phyloP scores from a whole-genome alignment of 345 rosid genomes.

The Hibiscus tridactylites region DNA sequence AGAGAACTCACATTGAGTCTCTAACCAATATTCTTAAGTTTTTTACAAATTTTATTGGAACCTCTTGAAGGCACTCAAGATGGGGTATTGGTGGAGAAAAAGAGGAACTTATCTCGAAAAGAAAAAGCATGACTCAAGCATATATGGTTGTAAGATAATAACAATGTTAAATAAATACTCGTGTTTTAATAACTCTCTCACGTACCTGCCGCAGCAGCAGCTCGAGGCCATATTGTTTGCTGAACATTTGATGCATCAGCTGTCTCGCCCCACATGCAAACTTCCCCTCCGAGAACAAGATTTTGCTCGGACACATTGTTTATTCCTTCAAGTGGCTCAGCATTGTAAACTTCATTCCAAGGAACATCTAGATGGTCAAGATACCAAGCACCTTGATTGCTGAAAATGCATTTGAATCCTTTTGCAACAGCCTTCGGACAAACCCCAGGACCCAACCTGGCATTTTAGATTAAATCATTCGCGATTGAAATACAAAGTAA shows the following conservation, averaged over 20 bases:
- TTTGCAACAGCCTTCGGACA: constrained; percentile 78
- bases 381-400: constrained; percentile 94
- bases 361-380: constrained; percentile 74
- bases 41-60: background rate
- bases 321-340: constrained; percentile 84
- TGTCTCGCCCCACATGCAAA: constrained; percentile 92
- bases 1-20: too few species aligned
- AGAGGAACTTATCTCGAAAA: background rate
- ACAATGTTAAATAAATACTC: background rate
- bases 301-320: constrained; percentile 40
- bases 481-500: background rate
- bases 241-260: constrained; percentile 67
- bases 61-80: background rate
- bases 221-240: constrained; percentile 12
- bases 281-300: constrained; percentile 94
- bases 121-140: background rate
- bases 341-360: constrained; percentile 42
- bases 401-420: constrained; percentile 85
- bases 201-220: background rate
- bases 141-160: background rate
- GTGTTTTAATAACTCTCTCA: background rate
- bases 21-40: too few species aligned
- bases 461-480: background rate
- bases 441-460: constrained; percentile 79
- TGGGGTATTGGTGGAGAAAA: background rate